Conservation (phyloP, 306 rosid genomes). For the Luffa acutangula region DNA sequence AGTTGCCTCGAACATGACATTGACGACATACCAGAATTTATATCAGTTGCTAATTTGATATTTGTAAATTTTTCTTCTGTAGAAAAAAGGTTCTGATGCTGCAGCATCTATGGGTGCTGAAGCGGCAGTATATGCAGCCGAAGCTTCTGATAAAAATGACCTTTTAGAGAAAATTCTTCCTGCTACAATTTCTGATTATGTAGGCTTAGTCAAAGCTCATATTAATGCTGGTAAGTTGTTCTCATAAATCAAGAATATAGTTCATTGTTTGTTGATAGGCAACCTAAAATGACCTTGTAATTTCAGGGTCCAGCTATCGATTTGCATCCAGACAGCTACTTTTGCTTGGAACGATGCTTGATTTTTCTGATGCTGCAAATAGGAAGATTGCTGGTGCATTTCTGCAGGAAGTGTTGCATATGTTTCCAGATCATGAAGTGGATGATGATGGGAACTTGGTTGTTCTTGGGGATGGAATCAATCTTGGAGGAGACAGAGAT, state of each 20-base stretch:
- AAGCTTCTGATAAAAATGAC: conserved; percentile 83
- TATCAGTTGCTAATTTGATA: conserved; percentile 7
- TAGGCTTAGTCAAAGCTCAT: conserved; percentile 75
- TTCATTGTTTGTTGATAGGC: neutral
- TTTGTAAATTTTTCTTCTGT: conserved; percentile 17
- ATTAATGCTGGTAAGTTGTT: conserved; percentile 48
- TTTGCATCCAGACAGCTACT: conserved; percentile 84
- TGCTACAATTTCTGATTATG: conserved; percentile 60
- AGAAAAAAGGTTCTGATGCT: conserved; percentile 92
- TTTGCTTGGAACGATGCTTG: conserved; percentile 78
- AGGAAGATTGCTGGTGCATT: conserved; percentile 67
- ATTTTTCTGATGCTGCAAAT: conserved; percentile 78
- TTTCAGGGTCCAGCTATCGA: conserved; percentile 60
- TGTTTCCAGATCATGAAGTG: conserved; percentile 68
- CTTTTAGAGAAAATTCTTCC: conserved; percentile 84
- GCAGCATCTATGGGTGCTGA: conserved; percentile 87
- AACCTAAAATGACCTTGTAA: conserved; percentile 7
- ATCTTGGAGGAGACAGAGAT: conserved; percentile 85
- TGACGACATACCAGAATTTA: neutral
- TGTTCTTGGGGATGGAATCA: conserved; percentile 85
- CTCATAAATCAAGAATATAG: conserved; percentile 10
- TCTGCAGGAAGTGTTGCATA: conserved; percentile 73
- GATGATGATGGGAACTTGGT: conserved; percentile 71
- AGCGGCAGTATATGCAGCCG: conserved; percentile 92
- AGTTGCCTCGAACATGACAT: neutral